Conservation (phyloP, 2,329 filamentous ascomycete species). For the Didymella lethalis region DNA sequence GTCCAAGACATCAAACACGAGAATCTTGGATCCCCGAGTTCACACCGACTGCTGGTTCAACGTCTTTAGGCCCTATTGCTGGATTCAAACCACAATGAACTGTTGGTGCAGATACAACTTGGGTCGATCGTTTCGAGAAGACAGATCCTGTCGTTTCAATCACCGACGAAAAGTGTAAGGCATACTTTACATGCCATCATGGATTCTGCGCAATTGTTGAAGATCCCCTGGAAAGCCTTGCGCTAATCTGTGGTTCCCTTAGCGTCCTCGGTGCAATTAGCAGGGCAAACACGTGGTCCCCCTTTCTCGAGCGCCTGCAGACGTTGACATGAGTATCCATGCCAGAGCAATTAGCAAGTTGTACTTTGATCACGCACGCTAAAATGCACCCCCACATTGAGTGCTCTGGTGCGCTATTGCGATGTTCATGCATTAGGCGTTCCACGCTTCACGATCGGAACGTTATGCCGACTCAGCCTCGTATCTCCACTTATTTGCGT, state of each 20-base stretch:
- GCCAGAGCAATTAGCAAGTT: not conserved
- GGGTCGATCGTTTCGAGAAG: not conserved
- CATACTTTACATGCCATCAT: not conserved
- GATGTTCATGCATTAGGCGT: constrained; percentile 5
- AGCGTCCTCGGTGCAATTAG: not conserved
- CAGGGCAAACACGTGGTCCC: not conserved
- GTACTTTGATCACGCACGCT: not conserved
- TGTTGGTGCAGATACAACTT: not conserved
- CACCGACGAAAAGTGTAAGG: not conserved
- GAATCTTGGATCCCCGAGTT: not conserved
- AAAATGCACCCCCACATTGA: not conserved
- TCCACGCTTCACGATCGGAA: constrained; percentile 2
- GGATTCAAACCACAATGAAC: not conserved
- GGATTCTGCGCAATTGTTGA: not conserved
- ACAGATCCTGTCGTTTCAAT: not conserved
- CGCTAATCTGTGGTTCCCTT: not conserved
- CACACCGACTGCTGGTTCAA: not conserved
- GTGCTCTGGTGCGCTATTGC: not conserved
- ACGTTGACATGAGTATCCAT: not conserved
- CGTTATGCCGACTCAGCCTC: constrained; percentile 8
- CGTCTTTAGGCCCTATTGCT: not conserved
- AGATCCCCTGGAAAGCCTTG: not conserved
- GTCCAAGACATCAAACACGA: not conserved
- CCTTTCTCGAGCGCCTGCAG: not conserved
- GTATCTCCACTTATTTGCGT: constrained; percentile 10